phyloP scores from a whole-genome alignment of 1,284 basidiomycete genomes.

The Apiotrichum brassicae region DNA sequence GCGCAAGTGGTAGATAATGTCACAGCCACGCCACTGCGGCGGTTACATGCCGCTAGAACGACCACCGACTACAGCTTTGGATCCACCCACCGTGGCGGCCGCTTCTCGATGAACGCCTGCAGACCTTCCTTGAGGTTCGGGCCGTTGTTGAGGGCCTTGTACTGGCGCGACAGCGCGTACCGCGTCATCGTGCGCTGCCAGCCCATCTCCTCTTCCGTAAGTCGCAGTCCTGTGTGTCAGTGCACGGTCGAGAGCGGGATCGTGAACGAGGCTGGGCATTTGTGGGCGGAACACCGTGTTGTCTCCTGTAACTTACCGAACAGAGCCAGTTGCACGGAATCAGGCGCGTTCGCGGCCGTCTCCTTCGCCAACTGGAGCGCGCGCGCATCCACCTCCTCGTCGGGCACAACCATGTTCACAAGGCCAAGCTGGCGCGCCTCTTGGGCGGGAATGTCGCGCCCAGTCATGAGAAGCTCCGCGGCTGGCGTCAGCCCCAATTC shows the following conservation, averaged over 20 bases:
- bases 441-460: slow-evolving; percentile 8
- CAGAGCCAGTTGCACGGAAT: slow-evolving; percentile 3
- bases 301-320: slow-evolving; percentile 4
- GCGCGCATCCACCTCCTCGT: slow-evolving; percentile 7
- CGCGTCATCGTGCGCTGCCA: slow-evolving; percentile 9
- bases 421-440: slow-evolving; percentile 7
- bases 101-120: slow-evolving; percentile 7
- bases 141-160: neutral
- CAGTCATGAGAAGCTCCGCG: slow-evolving; percentile 12
- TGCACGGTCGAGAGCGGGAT: neutral
- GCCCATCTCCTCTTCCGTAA: slow-evolving; percentile 9
- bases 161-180: slow-evolving; percentile 3
- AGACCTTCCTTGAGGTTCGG: slow-evolving; percentile 13
- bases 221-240: slow-evolving; percentile 5
- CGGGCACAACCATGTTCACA: slow-evolving; percentile 14
- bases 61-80: slow-evolving; percentile 8
- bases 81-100: slow-evolving; percentile 6
- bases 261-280: neutral
- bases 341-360: slow-evolving; percentile 11
- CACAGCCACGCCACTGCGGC: too few relatives aligned
- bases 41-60: too few relatives aligned
- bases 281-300: too few relatives aligned
- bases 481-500: slow-evolving; percentile 10
- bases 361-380: slow-evolving; percentile 9
- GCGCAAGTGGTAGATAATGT: too few relatives aligned